These are phyloP conservation scores for Diacronema lutheri DNA, from an alignment of 78 protist genomes.

Conservation along the genomic window DNA sequence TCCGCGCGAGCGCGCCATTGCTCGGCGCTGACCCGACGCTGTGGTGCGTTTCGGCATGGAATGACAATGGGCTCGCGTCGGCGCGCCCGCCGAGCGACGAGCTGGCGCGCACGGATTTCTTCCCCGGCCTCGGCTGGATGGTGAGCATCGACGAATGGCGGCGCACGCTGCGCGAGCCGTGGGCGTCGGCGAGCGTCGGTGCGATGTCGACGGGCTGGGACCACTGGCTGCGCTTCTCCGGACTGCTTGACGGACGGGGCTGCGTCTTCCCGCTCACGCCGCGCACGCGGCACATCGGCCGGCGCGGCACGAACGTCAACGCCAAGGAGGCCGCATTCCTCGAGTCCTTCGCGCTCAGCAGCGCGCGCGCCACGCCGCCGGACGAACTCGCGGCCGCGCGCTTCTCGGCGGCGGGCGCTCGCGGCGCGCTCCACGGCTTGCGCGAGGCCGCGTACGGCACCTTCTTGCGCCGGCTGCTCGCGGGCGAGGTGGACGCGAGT, in stretches of 20 bases:
- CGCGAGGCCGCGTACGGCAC: no score
- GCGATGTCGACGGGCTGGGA: slow-evolving; percentile 9
- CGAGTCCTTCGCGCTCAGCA: no score
- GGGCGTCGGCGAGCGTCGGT: not conserved
- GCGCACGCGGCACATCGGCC: not conserved
- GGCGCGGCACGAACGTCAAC: not conserved
- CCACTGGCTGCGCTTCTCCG: not conserved
- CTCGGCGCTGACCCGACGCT: slow-evolving; percentile 43
- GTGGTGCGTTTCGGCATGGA: slow-evolving; percentile 83
- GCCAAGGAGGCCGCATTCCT: not conserved
- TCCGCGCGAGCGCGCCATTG: slow-evolving; percentile 52
- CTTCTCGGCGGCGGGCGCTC: no score
- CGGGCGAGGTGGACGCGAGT: no score
- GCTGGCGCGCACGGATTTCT: slow-evolving; percentile 76
- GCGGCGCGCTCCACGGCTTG: no score
- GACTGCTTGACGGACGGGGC: not conserved
- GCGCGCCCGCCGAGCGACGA: no score
- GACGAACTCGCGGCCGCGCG: no score
- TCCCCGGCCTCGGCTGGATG: slow-evolving; percentile 94
- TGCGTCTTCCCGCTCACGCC: not conserved
- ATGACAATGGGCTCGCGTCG: slow-evolving; percentile 61
- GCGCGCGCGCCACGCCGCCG: no score
- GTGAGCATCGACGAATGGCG: slow-evolving; percentile 57
- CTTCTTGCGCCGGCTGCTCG: no score
- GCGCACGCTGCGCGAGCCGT: slow-evolving; percentile 1